Conservation (phyloP, 371 early-diverging fungal genomes). For the Entomophthora muscae region DNA sequence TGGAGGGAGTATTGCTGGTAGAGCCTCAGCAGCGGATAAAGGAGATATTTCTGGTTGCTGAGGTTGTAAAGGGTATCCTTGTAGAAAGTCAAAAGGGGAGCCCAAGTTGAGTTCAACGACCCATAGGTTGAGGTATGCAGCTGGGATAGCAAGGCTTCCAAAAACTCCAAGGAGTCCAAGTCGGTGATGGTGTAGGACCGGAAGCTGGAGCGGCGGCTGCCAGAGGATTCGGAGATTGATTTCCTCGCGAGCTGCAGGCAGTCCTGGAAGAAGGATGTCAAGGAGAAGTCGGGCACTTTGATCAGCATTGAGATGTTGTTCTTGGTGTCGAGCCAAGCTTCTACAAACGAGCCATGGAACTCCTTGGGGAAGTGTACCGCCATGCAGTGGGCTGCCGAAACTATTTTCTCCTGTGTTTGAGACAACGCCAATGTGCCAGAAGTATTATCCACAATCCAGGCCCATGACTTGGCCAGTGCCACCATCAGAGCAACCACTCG, state of each 20-base stretch:
- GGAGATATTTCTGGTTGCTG: conserved; percentile 3
- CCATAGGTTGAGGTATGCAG: background rate
- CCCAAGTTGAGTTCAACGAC: background rate
- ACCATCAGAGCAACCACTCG: background rate
- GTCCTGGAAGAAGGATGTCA: conserved; percentile 1
- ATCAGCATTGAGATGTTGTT: background rate
- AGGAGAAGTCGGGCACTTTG: background rate
- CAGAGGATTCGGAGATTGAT: background rate
- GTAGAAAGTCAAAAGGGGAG: conserved; percentile 1
- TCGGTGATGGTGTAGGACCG: background rate
- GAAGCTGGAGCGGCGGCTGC: background rate
- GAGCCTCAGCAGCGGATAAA: conserved; percentile 2
- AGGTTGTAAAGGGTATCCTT: conserved; percentile 2
- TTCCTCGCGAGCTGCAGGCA: conserved; percentile 2
- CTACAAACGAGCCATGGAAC: background rate
- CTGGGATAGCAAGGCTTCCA: conserved; percentile 1
- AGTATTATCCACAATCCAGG: background rate
- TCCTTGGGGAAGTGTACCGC: background rate
- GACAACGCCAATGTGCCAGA: background rate
- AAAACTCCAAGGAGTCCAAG: background rate
- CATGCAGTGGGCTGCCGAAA: background rate
- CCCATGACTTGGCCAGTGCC: background rate
- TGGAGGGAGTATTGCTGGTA: background rate
- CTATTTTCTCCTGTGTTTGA: background rate
- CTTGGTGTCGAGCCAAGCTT: background rate